Percentiles rank a stretch among this genome's conserved stretches.
Evolutionary conservation across 352 stramenopile species (phyloP).

Genomic region (Stephanocyclus meneghinianus): DNA sequence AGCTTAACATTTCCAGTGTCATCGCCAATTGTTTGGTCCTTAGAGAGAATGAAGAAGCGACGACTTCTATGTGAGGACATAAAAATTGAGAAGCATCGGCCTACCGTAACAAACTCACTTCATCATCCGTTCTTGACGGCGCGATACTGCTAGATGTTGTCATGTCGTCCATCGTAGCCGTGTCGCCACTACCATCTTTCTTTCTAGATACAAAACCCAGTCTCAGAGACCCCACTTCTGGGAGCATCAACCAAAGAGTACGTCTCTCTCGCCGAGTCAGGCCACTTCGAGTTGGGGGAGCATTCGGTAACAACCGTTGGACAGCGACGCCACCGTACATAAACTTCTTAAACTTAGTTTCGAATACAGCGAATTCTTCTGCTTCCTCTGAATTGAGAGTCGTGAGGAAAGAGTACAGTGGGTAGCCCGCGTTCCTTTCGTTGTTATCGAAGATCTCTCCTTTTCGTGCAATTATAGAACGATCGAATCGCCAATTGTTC

Average conservation of each 20-base stretch:
- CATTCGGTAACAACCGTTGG: constrained; percentile 59
- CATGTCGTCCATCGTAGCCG: constrained; percentile 47
- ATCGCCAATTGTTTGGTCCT: constrained; percentile 33
- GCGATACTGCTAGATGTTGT: constrained; percentile 42
- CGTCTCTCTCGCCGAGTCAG: constrained; percentile 63
- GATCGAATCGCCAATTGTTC: constrained; percentile 66
- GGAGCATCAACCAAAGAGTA: constrained; percentile 79
- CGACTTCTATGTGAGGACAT: not conserved
- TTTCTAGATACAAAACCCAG: constrained; percentile 79
- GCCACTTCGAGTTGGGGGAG: constrained; percentile 31
- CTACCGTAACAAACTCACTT: constrained; percentile 33
- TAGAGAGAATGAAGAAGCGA: not conserved
- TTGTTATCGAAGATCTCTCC: constrained; percentile 46
- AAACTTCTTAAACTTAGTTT: constrained; percentile 79
- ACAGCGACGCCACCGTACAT: constrained; percentile 78
- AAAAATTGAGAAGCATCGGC: not conserved
- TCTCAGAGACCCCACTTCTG: constrained; percentile 64
- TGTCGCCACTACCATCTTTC: constrained; percentile 47
- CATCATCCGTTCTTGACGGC: constrained; percentile 33
- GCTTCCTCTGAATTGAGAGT: constrained; percentile 60
- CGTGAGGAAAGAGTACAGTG: constrained; percentile 53
- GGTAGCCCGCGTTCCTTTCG: constrained; percentile 28
- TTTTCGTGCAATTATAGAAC: constrained; percentile 42
- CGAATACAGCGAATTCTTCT: constrained; percentile 60
- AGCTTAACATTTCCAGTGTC: constrained; percentile 64